Evolutionary conservation across 805 yeast species (phyloP), one percentile per base, ranked within the genome.

Genomic region (Lipomyces orientalis): DNA sequence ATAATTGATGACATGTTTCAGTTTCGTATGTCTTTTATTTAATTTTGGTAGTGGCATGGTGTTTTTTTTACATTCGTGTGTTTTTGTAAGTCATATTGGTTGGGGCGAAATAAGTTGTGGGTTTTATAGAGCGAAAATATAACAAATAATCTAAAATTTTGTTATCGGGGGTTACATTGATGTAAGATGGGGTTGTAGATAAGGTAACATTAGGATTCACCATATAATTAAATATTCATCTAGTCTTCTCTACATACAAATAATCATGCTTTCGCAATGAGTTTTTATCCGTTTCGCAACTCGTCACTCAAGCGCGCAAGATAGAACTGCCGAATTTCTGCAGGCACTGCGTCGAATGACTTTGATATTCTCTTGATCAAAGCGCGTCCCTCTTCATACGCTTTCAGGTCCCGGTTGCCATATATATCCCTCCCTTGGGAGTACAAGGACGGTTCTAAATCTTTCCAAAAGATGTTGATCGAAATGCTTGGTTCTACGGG

Each of bases 381-480:
- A 64, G 64, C 63, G 12, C 81, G 70, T 1, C 80, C 79, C 51
- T 75, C 73, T 58, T 76, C 78, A 61, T 79, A 79, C 2, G 77
- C 74, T 14, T 69, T 75, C 58, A 79, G 70, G 60, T 79, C 82
- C 51, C 76, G 75, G 65, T 79, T 79, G 14, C 82, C 81, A 62
- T 79, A 79, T 14, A 79, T 74, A 64, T 80, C 82, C 49, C 73
- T 73, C 7, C 81, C 80, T 4, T 72, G 70, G 7, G 78, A 72
- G 64, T 80, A 79, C 22, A 64, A 58, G 19, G 43, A 59, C 9
- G 65, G 62, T 0, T 68, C 69, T 33, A 79, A 62, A 58, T 79
- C 79, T 54, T 75, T 76, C 81, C 81, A 79, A 67, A 79, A 79
- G 37, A 73, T 65, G 66, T 79, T 79, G 46, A 79, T 63, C 10